phyloP scores from a whole-genome alignment of 108 stramenopile species.

The Nitzschia inconspicua region DNA sequence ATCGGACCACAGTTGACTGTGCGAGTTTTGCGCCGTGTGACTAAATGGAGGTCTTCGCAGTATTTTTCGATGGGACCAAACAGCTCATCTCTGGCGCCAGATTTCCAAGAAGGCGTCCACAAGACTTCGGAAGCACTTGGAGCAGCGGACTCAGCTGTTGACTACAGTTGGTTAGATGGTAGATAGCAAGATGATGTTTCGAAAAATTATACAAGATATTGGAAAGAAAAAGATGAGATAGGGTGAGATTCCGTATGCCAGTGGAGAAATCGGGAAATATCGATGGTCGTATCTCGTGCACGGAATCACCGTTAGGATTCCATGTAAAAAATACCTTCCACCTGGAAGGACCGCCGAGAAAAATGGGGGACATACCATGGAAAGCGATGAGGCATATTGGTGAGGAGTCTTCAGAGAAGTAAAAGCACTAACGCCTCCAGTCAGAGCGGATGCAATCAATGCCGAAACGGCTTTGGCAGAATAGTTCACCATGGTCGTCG shows the following conservation, averaged over 20 bases:
- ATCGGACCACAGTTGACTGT: constrained; percentile 86
- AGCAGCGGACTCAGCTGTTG: constrained; percentile 9
- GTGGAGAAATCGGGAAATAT: background rate
- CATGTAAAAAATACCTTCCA: background rate
- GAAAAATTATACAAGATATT: background rate
- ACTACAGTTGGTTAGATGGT: background rate
- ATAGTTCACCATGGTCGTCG: constrained; percentile 20
- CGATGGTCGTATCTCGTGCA: background rate
- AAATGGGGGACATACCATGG: constrained; percentile 16
- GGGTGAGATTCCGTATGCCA: too few species aligned
- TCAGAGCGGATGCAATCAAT: background rate
- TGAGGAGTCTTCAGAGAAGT: constrained; percentile 7
- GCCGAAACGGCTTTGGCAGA: constrained; percentile 20
- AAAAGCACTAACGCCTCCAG: constrained; percentile 15
- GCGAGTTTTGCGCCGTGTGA: constrained; percentile 75
- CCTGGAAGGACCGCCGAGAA: background rate
- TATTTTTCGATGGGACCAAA: constrained; percentile 75
- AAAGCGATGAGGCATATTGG: constrained; percentile 3
- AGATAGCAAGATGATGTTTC: constrained; percentile 1
- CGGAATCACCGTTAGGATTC: background rate
- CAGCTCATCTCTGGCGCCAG: constrained; percentile 72
- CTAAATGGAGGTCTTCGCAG: constrained; percentile 76
- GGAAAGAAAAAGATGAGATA: background rate
- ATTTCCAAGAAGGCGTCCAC: constrained; percentile 87
- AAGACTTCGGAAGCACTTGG: constrained; percentile 53